Percentiles rank a stretch among this genome's conserved stretches.
Conservation (phyloP, 805 yeast species). For the Monosporozyma servazzii region DNA sequence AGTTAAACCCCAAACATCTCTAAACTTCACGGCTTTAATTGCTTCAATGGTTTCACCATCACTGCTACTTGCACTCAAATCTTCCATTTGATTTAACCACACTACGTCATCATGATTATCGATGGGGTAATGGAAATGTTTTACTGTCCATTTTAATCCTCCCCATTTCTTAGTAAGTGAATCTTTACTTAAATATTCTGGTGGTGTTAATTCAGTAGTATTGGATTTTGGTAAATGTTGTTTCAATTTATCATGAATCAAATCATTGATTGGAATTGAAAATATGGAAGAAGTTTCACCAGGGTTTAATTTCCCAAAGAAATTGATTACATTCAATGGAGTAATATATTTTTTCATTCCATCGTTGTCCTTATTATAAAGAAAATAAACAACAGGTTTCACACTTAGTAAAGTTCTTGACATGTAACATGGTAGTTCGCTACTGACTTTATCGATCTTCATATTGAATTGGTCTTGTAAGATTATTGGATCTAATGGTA, state of each 20-base stretch:
- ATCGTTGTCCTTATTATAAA: constrained; percentile 28
- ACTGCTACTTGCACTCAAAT: constrained; percentile 44
- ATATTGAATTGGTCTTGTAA: constrained; percentile 42
- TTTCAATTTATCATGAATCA: constrained; percentile 27
- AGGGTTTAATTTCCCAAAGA: constrained; percentile 48
- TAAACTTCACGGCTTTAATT: neutral
- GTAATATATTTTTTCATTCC: constrained; percentile 18
- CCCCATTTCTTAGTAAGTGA: constrained; percentile 51
- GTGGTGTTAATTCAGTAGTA: constrained; percentile 5
- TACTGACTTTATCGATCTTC: constrained; percentile 45
- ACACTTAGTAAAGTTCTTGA: constrained; percentile 79
- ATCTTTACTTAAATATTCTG: constrained; percentile 29
- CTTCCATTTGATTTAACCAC: constrained; percentile 56
- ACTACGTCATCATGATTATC: constrained; percentile 43
- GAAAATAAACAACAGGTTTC: constrained; percentile 65
- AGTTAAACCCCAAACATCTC: constrained; percentile 78
- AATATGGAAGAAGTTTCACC: constrained; percentile 69
- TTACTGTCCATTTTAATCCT: constrained; percentile 55
- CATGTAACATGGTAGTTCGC: constrained; percentile 65
- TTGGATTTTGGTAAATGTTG: neutral
- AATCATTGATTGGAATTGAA: constrained; percentile 59
- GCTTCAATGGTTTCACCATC: constrained; percentile 29
- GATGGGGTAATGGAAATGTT: constrained; percentile 54
- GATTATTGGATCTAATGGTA: constrained; percentile 40
- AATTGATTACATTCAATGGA: constrained; percentile 27